These are phyloP conservation scores for Aplosporella prunicola DNA, from an alignment of 2,329 filamentous ascomycete genomes.

Conservation along the genomic window DNA sequence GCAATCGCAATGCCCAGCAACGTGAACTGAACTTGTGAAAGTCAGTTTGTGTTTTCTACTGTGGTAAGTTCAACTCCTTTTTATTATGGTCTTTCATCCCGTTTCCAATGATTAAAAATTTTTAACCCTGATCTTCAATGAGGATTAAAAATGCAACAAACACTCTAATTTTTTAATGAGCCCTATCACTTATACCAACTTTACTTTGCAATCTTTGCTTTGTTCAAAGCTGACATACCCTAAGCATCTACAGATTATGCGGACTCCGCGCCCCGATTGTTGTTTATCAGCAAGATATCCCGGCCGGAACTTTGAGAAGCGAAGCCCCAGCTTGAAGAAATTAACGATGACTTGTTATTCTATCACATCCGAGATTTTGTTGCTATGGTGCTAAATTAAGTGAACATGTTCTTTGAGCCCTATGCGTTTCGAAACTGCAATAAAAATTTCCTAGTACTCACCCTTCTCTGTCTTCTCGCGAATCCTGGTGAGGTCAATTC, in stretches of 20 bases:
- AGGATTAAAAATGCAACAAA: slow-evolving; percentile 55
- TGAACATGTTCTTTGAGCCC: too few species aligned
- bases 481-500: slow-evolving; percentile 28
- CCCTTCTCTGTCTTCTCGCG: not conserved
- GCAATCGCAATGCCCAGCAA: too few species aligned
- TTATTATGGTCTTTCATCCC: slow-evolving; percentile 7
- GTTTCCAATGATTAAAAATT: slow-evolving; percentile 51
- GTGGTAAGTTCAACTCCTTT: slow-evolving; percentile 27
- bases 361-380: too few species aligned
- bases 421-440: not conserved
- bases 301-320: too few species aligned
- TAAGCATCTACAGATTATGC: not conserved
- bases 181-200: not conserved
- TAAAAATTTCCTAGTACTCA: not conserved
- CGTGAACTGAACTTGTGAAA: slow-evolving; percentile 7
- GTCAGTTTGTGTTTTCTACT: slow-evolving; percentile 17
- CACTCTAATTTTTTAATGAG: slow-evolving; percentile 68
- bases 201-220: not conserved
- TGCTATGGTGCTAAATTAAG: too few species aligned
- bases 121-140: slow-evolving; percentile 56
- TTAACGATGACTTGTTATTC: too few species aligned
- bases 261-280: too few species aligned
- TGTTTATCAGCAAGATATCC: too few species aligned
- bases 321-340: too few species aligned
- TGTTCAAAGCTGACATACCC: not conserved